Evolutionary conservation across 805 yeast genomes (phyloP).

Genomic region (Brettanomyces naardenensis): DNA sequence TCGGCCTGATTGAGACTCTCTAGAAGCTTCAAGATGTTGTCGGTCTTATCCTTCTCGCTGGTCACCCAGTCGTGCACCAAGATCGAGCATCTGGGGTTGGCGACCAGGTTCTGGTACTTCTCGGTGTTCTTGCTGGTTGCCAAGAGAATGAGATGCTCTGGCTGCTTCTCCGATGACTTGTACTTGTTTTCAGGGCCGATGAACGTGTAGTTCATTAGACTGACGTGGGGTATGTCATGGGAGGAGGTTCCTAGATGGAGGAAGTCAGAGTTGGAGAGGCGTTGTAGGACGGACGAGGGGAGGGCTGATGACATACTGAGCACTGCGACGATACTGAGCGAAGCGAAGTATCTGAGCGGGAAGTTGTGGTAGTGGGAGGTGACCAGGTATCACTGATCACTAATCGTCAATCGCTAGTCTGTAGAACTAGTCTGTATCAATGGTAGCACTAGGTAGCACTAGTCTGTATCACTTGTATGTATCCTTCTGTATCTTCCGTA

Average conservation of each 20-base stretch:
- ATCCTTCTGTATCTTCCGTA: no score
- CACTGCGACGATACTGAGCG: no score
- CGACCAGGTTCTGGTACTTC: slow-evolving; percentile 60
- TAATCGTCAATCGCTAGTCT: no score
- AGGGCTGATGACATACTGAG: no score
- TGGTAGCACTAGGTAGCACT: no score
- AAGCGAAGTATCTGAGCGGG: no score
- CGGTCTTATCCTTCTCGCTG: slow-evolving; percentile 14
- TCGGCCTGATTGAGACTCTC: slow-evolving; percentile 75
- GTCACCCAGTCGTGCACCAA: slow-evolving; percentile 89
- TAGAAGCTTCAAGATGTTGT: slow-evolving; percentile 46
- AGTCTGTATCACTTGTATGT: no score
- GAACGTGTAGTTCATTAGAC: slow-evolving; percentile 86
- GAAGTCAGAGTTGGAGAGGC: slow-evolving; percentile 55
- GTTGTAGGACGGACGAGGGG: slow-evolving; percentile 28
- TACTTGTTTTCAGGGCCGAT: slow-evolving; percentile 33
- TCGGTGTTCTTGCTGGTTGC: slow-evolving; percentile 67
- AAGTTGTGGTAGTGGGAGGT: no score
- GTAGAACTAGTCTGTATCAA: no score
- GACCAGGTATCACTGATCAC: no score
- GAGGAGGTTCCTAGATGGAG: slow-evolving; percentile 80
- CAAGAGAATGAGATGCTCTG: slow-evolving; percentile 40
- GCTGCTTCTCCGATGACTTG: slow-evolving; percentile 2
- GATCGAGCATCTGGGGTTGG: slow-evolving; percentile 73
- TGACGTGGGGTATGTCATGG: slow-evolving; percentile 68